phyloP scores from a whole-genome alignment of 768 basidiomycete species.

The Podaxis sp. region DNA sequence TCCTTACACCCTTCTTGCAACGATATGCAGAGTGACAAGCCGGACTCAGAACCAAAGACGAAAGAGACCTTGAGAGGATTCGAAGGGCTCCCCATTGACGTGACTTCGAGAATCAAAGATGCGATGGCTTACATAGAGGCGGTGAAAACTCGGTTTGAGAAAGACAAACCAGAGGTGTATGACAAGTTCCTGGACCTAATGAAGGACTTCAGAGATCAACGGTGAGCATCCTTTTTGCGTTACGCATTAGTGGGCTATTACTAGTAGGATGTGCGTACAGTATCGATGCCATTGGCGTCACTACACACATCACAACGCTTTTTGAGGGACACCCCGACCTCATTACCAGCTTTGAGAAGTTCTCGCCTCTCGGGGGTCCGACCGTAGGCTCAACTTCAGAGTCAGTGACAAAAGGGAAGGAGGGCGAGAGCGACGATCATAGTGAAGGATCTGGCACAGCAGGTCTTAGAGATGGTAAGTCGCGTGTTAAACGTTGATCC shows the following conservation, averaged over 20 bases:
- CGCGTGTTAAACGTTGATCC: not conserved
- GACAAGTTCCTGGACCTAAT: slow-evolving; percentile 71
- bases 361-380: slow-evolving; percentile 70
- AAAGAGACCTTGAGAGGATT: not conserved
- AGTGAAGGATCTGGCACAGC: not conserved
- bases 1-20: not conserved
- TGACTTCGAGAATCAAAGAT: slow-evolving; percentile 30
- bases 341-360: slow-evolving; percentile 83
- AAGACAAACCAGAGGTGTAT: slow-evolving; percentile 68
- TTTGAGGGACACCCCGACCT: slow-evolving; percentile 71
- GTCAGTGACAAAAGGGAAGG: too few species aligned
- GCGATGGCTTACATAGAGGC: slow-evolving; percentile 69
- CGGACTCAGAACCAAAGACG: not conserved
- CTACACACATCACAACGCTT: slow-evolving; percentile 70
- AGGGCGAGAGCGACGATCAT: not conserved
- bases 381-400: not conserved
- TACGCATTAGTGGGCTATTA: not conserved
- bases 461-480: not conserved
- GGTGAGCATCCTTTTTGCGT: slow-evolving; percentile 34
- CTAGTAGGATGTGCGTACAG: slow-evolving; percentile 29
- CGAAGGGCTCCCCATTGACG: not conserved
- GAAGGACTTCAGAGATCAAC: slow-evolving; percentile 80
- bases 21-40: not conserved
- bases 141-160: slow-evolving; percentile 61
- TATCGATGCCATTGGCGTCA: slow-evolving; percentile 81